Evolutionary conservation across 176 grass and related monocot species (phyloP), one percentile per base, ranked within the genome.

Genomic region (Saccharum officinarum): DNA sequence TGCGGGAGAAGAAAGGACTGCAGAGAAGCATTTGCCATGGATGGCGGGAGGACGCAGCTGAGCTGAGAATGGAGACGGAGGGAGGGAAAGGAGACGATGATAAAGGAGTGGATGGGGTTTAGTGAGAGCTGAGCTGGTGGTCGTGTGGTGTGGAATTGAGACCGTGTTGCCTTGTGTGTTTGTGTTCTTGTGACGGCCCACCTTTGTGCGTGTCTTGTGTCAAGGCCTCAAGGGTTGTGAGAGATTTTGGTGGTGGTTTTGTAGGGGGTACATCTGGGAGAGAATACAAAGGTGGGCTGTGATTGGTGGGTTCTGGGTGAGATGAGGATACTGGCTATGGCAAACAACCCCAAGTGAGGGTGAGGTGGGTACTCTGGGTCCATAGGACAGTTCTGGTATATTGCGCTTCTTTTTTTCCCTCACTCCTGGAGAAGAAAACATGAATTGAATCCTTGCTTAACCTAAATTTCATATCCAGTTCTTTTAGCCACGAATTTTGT

Each of bases 261-360:
- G 85, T 75, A 64, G 69, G 63, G 73, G 69, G 23, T 37, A 30
- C 81, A 85, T 87, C 87, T 64, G 16, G 72, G 71, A 55, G 85
- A 63, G 76, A 87, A 62, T 84, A 73, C 78, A 87, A 78, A 40
- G 84, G 81, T 64, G 82, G 45, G 54, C 67, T 94, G 78, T 88
- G 92, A 99, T 99, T 99, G 97, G 97, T 87, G 47, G 86, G 80
- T 76, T 90, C 8, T 86, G 92, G 97, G 94, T 99, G 94, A 94
- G 96, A 57, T 49, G 60, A 78, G 87, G 89, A 88, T 92, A 87
- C 74, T 28, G 81, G 67, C 68, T 76, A 80, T 90, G 74, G 63
- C 76, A 75, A 79, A 83, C 70, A 69, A 69, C 73, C 55, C 15
- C 71, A 39, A 34, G 38, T 54, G 39, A 66, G 39, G 47, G 57